Evolutionary conservation across 768 basidiomycete genomes (phyloP), one percentile per base, ranked within the genome.

Genomic region (Mycena vitilis): DNA sequence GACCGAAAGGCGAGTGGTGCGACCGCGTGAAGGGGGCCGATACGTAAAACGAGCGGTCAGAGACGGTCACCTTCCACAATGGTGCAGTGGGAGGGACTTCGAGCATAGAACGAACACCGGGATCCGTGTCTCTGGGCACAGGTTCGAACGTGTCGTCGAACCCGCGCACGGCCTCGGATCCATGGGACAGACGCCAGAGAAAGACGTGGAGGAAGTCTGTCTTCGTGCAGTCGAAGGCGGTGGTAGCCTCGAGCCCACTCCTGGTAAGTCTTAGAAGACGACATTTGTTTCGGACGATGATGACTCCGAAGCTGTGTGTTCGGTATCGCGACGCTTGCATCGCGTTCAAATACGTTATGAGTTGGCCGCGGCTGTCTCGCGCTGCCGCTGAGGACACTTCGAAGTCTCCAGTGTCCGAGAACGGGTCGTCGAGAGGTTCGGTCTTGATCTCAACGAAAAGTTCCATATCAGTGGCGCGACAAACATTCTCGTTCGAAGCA

Each of bases 121-220:
- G 25, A 8, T 5, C 40, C 9, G 22, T 59, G 11, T 16, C 13
- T 51, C 45, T 30, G 30, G 30, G 3, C 30, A 30, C 30, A 2
- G 3, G 30, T 30, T 52, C 44, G 20, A 60, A 69, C 13, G 63
- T 69, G 1, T 48, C 63, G 44, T 72, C 71, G 9, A 72, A n/a
- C n/a, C 71, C 71, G 23, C 67, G 67, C 8, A 42, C n/a, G 13
- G 44, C 68, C 25, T 58, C 54, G 15, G 63, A 6, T 1, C 68
- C 67, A n/a, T 69, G 63, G 6, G 71, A 65, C 25, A 72, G 47
- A 16, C 71, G 58, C 67, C 68, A 72, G 25, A 72, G 49, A 37
- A 72, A 72, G 8, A 15, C 13, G 0, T 22, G n/a, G 16, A 72
- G 64, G 23, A 55, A 12, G 25, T 5, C 0, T 2, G 38, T 36